phyloP scores from a whole-genome alignment of 192 early-diverging fungal species.

The Coemansia sp. region DNA sequence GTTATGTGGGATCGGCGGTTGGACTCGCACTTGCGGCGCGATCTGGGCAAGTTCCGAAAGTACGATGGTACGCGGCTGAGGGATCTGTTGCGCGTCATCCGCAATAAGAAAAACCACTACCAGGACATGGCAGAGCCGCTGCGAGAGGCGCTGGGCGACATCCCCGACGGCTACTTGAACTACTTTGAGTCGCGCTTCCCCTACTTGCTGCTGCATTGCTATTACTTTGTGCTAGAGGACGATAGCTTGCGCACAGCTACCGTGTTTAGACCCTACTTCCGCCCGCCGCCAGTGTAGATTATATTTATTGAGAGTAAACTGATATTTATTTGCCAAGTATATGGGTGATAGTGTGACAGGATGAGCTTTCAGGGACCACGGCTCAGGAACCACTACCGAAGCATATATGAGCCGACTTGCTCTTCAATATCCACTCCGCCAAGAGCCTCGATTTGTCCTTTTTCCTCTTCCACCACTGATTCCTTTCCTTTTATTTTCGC shows the following conservation, averaged over 20 bases:
- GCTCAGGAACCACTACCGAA: neutral
- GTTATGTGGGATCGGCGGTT: conserved; percentile 50
- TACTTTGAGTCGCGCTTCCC: conserved; percentile 95
- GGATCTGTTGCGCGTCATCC: conserved; percentile 85
- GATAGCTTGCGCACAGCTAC: conserved; percentile 63
- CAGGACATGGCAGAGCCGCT: conserved; percentile 84
- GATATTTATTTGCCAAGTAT: neutral
- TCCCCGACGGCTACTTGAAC: conserved; percentile 83
- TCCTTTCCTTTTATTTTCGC: neutral
- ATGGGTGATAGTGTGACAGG: too few relatives aligned
- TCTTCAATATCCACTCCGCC: neutral
- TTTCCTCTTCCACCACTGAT: too few relatives aligned
- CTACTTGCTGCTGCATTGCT: conserved; percentile 82
- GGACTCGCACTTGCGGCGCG: conserved; percentile 64
- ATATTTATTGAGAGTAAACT: neutral
- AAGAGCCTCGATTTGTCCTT: too few relatives aligned
- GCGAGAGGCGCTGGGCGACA: conserved; percentile 74
- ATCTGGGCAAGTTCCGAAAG: conserved; percentile 90
- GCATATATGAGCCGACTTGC: neutral
- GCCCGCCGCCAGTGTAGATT: conserved; percentile 36
- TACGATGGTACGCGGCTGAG: conserved; percentile 84
- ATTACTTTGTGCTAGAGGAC: conserved; percentile 76
- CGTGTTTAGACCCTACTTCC: conserved; percentile 71
- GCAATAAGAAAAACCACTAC: conserved; percentile 99
- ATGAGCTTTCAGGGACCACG: neutral